A percentile compares a stretch with the other conserved stretches of the same genome.
Evolutionary conservation across 805 yeast species (phyloP).

Genomic region (Ogataea zsoltii): DNA sequence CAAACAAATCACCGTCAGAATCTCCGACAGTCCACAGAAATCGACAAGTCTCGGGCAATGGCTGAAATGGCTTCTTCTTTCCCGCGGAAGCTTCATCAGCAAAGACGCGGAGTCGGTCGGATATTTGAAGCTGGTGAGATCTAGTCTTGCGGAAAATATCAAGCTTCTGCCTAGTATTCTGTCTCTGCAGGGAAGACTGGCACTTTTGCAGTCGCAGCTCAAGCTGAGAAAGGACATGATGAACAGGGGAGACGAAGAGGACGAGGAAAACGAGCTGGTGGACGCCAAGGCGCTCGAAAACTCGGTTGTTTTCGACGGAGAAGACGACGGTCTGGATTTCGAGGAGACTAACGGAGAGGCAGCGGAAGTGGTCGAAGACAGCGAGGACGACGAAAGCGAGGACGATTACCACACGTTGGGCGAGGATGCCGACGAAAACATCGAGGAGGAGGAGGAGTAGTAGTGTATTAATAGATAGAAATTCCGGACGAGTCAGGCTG

Average conservation of each 20-base stretch:
- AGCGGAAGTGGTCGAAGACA: slow-evolving; percentile 4
- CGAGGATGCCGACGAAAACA: slow-evolving; percentile 5
- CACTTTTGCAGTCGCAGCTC: slow-evolving; percentile 74
- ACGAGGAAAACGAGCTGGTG: slow-evolving; percentile 12
- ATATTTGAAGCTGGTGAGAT: slow-evolving; percentile 56
- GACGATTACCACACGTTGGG: background rate
- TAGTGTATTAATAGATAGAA: slow-evolving; percentile 4
- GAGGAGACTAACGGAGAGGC: slow-evolving; percentile 17
- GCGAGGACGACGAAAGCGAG: slow-evolving; percentile 1
- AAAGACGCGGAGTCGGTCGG: slow-evolving; percentile 52
- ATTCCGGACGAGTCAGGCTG: too few relatives aligned
- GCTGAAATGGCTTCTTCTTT: slow-evolving; percentile 78
- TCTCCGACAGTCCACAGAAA: slow-evolving; percentile 51
- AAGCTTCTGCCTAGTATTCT: slow-evolving; percentile 65
- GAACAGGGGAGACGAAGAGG: slow-evolving; percentile 28
- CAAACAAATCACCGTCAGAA: slow-evolving; percentile 45
- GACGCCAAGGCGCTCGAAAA: slow-evolving; percentile 23
- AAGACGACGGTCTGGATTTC: slow-evolving; percentile 23
- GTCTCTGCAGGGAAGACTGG: slow-evolving; percentile 83
- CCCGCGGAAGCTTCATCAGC: slow-evolving; percentile 65
- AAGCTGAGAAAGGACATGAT: slow-evolving; percentile 59
- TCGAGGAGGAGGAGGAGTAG: slow-evolving; percentile 8
- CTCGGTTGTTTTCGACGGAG: slow-evolving; percentile 32
- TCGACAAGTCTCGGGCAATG: slow-evolving; percentile 55
- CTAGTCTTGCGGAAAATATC: slow-evolving; percentile 55